These are phyloP conservation scores for Medicago ruthenica DNA, from an alignment of 306 rosid species.

Conservation along the genomic window DNA sequence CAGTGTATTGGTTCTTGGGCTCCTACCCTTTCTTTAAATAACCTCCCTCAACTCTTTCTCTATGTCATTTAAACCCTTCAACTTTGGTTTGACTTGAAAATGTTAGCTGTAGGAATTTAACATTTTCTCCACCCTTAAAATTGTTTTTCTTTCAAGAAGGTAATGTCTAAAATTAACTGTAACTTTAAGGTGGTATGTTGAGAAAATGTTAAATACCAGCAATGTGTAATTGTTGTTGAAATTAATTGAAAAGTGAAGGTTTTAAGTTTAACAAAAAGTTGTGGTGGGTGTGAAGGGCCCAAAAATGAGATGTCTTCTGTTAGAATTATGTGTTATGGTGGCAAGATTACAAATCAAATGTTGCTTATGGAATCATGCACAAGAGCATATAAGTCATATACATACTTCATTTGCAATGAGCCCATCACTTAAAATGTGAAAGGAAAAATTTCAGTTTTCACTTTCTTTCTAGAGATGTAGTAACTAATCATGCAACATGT, in stretches of 20 bases:
- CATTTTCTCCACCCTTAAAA: background rate
- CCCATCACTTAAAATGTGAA: background rate
- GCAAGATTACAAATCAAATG: background rate
- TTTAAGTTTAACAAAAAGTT: background rate
- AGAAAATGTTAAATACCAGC: background rate
- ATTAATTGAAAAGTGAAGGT: background rate
- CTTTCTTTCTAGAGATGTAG: conserved; percentile 29
- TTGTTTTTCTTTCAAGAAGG: no score
- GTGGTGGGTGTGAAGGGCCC: background rate
- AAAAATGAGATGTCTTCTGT: background rate
- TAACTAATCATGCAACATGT: conserved; percentile 21
- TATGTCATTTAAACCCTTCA: background rate
- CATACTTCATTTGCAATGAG: background rate
- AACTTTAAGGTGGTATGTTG: background rate
- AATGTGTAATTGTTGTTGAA: background rate
- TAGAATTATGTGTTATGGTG: conserved; percentile 12
- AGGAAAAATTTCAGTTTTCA: background rate
- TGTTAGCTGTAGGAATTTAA: background rate
- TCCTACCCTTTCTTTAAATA: conserved; percentile 4
- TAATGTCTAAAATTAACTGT: conserved; percentile 12
- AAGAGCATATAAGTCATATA: background rate
- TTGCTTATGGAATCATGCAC: conserved; percentile 19
- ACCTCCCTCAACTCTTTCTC: background rate
- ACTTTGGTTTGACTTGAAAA: background rate
- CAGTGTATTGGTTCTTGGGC: conserved; percentile 2